Percentiles rank a stretch among this genome's conserved stretches.
Evolutionary conservation across 371 early-diverging fungal species (phyloP).

Genomic region (Apophysomyces elegans): DNA sequence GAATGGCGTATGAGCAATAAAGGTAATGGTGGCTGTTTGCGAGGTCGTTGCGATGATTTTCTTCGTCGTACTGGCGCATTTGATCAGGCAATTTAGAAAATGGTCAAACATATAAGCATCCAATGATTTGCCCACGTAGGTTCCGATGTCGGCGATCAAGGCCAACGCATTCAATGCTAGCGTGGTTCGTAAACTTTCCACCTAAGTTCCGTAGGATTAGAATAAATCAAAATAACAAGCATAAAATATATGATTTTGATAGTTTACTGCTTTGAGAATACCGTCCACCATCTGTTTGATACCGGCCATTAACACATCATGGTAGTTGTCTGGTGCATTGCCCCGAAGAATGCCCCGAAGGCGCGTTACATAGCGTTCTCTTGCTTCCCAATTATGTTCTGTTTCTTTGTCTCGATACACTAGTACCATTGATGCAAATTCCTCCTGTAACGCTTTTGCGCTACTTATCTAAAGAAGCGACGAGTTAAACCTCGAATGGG

Average conservation of each 20-base stretch:
- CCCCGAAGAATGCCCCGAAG: slow-evolving; percentile 44
- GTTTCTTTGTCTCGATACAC: slow-evolving; percentile 35
- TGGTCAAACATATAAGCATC: slow-evolving; percentile 48
- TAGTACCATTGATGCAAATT: slow-evolving; percentile 20
- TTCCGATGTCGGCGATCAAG: slow-evolving; percentile 44
- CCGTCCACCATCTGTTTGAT: slow-evolving; percentile 51
- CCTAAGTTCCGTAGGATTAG: slow-evolving; percentile 23
- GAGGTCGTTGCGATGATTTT: slow-evolving; percentile 43
- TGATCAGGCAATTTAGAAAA: slow-evolving; percentile 40
- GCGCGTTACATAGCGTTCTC: slow-evolving; percentile 31
- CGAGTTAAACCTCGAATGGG: slow-evolving; percentile 1
- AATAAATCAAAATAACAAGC: background rate
- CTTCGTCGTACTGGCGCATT: slow-evolving; percentile 43
- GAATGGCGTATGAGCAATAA: slow-evolving; percentile 41
- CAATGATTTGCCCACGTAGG: slow-evolving; percentile 36
- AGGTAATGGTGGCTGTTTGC: slow-evolving; percentile 33
- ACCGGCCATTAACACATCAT: slow-evolving; percentile 33
- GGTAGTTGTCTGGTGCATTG: slow-evolving; percentile 42
- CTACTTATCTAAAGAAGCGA: slow-evolving; percentile 24
- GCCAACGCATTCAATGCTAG: slow-evolving; percentile 44
- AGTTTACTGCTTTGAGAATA: slow-evolving; percentile 49
- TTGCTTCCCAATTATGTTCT: slow-evolving; percentile 37
- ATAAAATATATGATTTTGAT: background rate
- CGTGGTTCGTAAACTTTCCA: slow-evolving; percentile 52
- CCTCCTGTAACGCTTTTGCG: slow-evolving; percentile 30